These are phyloP conservation scores for Lactarius deliciosus DNA, from an alignment of 768 basidiomycete genomes.

Conservation along the genomic window DNA sequence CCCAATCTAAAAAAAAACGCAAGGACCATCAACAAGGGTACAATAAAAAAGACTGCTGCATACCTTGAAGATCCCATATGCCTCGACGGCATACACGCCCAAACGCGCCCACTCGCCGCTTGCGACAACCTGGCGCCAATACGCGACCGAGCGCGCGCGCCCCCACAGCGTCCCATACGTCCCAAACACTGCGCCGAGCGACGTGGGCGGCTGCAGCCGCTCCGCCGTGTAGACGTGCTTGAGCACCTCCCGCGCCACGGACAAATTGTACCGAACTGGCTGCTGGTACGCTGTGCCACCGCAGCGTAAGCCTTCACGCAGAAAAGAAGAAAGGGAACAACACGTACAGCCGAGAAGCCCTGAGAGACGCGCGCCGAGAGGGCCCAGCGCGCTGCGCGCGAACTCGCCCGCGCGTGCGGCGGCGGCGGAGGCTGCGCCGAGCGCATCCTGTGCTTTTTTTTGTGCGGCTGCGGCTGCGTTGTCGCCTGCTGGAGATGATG, in stretches of 20 bases:
- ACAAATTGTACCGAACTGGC: conserved; percentile 75
- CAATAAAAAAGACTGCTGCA: conserved; percentile 25
- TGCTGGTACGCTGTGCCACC: conserved; percentile 61
- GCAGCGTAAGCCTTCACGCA: background rate
- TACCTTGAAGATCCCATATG: conserved; percentile 88
- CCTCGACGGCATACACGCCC: conserved; percentile 77
- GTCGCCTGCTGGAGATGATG: conserved; percentile 1
- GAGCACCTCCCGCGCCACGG: conserved; percentile 70
- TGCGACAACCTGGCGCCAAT: conserved; percentile 58
- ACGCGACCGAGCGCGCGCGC: conserved; percentile 55
- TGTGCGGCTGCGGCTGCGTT: conserved; percentile 46
- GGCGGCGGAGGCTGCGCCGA: conserved; percentile 56
- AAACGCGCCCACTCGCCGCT: conserved; percentile 69
- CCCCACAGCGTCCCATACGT: conserved; percentile 67
- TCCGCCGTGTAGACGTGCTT: conserved; percentile 55
- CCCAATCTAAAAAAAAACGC: conserved; percentile 56
- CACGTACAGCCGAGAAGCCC: conserved; percentile 56
- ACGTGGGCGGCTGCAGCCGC: conserved; percentile 63
- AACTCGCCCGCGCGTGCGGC: conserved; percentile 53
- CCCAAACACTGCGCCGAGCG: conserved; percentile 49
- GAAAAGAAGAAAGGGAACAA: background rate
- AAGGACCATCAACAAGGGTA: background rate
- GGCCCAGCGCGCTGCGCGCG: conserved; percentile 49
- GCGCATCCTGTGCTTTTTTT: conserved; percentile 70
- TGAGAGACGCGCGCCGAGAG: conserved; percentile 53